A percentile compares a stretch with the other conserved stretches of the same genome.
phyloP scores from a whole-genome alignment of 441 rosid genomes.

The Corymbia calophylla region DNA sequence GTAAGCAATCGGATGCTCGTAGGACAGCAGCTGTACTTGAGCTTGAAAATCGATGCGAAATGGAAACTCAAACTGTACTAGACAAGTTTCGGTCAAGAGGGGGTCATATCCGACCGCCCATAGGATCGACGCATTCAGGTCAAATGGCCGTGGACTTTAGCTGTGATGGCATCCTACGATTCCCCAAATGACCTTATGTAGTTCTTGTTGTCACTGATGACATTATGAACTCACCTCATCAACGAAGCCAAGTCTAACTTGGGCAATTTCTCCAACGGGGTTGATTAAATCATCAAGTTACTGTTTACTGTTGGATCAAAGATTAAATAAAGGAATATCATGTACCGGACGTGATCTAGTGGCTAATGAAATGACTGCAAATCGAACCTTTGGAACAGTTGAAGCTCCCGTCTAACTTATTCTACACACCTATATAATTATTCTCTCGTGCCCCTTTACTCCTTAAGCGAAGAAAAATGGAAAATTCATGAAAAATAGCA shows the following conservation, averaged over 20 bases:
- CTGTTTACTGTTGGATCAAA: neutral
- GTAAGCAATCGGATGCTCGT: neutral
- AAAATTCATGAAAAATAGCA: neutral
- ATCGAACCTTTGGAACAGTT: neutral
- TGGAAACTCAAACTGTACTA: neutral
- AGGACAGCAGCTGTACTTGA: neutral
- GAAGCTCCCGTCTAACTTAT: neutral
- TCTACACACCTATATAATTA: neutral
- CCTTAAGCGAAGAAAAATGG: neutral
- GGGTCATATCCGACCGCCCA: neutral
- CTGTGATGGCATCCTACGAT: neutral
- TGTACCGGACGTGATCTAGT: neutral
- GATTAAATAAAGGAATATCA: neutral
- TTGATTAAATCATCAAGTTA: neutral
- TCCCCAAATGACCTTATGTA: neutral
- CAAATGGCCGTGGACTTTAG: neutral
- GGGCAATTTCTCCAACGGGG: neutral
- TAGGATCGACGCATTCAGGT: neutral
- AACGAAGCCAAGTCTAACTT: neutral
- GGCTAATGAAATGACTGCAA: neutral
- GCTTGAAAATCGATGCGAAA: neutral
- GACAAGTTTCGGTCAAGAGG: neutral
- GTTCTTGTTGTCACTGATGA: neutral
- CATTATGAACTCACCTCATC: neutral
- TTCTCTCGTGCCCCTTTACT: neutral